phyloP scores from a whole-genome alignment of 768 basidiomycete species.

The Pleurotus sapidus region DNA sequence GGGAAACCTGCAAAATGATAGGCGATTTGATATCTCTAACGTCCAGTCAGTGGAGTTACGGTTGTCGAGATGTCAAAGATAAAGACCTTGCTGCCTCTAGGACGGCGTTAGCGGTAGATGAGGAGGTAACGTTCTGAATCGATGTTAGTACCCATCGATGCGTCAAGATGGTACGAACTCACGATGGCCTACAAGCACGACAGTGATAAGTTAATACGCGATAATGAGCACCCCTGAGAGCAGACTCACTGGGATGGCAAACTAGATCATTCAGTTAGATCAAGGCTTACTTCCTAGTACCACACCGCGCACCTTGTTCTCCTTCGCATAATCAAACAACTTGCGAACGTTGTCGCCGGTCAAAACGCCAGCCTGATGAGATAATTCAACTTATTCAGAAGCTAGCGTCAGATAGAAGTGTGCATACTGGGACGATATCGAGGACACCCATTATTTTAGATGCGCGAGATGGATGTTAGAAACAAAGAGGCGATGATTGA shows the following conservation, averaged over 20 bases:
- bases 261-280: conserved; percentile 37
- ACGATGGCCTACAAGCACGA: conserved; percentile 62
- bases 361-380: conserved; percentile 80
- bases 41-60: conserved; percentile 1
- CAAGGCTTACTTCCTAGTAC: background rate
- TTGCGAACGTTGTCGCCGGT: conserved; percentile 95
- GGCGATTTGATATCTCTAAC: conserved; percentile 91
- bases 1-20: conserved; percentile 96
- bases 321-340: conserved; percentile 91
- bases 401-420: background rate
- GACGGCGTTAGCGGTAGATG: conserved; percentile 90
- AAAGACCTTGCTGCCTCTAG: conserved; percentile 90
- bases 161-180: conserved; percentile 29
- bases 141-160: conserved; percentile 10
- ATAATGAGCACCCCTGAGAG: background rate
- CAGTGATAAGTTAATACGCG: no score
- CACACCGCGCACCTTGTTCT: conserved; percentile 64
- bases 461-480: conserved; percentile 8
- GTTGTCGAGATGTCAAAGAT: conserved; percentile 3
- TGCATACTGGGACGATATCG: conserved; percentile 78
- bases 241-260: conserved; percentile 77
- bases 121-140: conserved; percentile 90
- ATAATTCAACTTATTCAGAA: conserved; percentile 9
- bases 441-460: conserved; percentile 65
- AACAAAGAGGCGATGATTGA: conserved; percentile 9